Evolutionary conservation across 257 asterid species (phyloP).

Genomic region (Solanum chaucha): DNA sequence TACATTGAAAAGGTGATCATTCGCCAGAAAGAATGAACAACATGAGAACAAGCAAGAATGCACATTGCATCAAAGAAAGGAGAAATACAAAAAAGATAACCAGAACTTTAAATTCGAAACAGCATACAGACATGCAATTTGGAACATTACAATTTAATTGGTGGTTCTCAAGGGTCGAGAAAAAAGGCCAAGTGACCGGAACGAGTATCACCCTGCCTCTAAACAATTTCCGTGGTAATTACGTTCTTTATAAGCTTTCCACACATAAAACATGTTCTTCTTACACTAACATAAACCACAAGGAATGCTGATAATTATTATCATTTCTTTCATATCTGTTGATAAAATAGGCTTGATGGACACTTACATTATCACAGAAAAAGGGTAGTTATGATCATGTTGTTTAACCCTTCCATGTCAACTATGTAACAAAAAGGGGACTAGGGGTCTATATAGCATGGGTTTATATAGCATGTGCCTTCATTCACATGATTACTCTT

Average conservation of each 20-base stretch:
- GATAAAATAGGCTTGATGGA: background rate
- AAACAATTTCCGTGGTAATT: background rate
- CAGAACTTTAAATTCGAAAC: background rate
- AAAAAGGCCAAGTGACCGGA: background rate
- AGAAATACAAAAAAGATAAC: background rate
- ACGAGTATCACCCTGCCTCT: background rate
- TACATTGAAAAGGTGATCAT: background rate
- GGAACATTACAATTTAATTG: background rate
- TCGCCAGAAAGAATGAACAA: background rate
- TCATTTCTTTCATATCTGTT: background rate
- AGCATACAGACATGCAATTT: background rate
- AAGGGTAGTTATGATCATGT: background rate
- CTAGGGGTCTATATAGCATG: background rate
- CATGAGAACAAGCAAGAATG: background rate
- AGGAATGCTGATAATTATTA: background rate
- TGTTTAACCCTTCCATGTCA: background rate
- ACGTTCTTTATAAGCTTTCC: background rate
- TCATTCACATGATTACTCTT: background rate
- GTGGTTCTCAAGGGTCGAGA: background rate
- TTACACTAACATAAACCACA: background rate
- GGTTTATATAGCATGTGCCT: background rate
- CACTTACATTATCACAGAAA: background rate
- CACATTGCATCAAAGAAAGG: background rate
- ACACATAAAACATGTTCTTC: background rate
- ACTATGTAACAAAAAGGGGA: background rate